phyloP scores from a whole-genome alignment of 768 basidiomycete species.

The Tubosaeta brunneosetosa region DNA sequence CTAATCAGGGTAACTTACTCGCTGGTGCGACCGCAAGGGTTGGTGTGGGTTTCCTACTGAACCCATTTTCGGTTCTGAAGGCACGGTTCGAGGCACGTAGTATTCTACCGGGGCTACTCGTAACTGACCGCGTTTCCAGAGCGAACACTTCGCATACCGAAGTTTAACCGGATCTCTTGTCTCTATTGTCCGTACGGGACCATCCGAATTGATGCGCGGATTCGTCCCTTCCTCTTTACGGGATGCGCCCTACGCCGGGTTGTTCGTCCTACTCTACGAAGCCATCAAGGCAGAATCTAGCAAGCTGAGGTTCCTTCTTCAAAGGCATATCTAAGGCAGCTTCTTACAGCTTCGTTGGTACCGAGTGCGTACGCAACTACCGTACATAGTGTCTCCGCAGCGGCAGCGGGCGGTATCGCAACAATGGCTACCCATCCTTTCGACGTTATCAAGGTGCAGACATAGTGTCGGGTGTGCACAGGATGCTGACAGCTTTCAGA shows the following conservation, averaged over 20 bases:
- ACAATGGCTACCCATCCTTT: slow-evolving; percentile 89
- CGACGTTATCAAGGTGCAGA: slow-evolving; percentile 83
- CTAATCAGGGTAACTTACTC: slow-evolving; percentile 74
- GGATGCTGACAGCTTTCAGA: slow-evolving; percentile 42
- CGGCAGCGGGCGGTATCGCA: slow-evolving; percentile 77
- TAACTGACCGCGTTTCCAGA: slow-evolving; percentile 39
- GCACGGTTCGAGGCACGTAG: slow-evolving; percentile 81
- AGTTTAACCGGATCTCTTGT: slow-evolving; percentile 55
- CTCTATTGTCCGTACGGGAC: slow-evolving; percentile 63
- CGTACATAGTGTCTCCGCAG: slow-evolving; percentile 65
- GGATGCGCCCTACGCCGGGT: slow-evolving; percentile 90
- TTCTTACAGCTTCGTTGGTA: slow-evolving; percentile 36
- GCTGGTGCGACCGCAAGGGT: slow-evolving; percentile 83
- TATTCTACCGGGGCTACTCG: neutral
- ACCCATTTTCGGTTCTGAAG: slow-evolving; percentile 89
- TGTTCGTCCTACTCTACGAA: slow-evolving; percentile 88
- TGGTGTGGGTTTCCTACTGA: slow-evolving; percentile 76
- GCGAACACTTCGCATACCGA: slow-evolving; percentile 70
- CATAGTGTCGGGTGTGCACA: neutral
- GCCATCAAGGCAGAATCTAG: slow-evolving; percentile 72
- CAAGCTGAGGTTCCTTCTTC: slow-evolving; percentile 30
- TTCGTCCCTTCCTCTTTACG: slow-evolving; percentile 85
- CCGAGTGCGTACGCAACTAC: slow-evolving; percentile 42
- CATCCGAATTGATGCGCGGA: slow-evolving; percentile 79
- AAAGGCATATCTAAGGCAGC: slow-evolving; percentile 4